Percentiles rank a stretch among this genome's conserved stretches.
Conservation (phyloP, 2,329 filamentous ascomycete species). For the Penicillium sp. region DNA sequence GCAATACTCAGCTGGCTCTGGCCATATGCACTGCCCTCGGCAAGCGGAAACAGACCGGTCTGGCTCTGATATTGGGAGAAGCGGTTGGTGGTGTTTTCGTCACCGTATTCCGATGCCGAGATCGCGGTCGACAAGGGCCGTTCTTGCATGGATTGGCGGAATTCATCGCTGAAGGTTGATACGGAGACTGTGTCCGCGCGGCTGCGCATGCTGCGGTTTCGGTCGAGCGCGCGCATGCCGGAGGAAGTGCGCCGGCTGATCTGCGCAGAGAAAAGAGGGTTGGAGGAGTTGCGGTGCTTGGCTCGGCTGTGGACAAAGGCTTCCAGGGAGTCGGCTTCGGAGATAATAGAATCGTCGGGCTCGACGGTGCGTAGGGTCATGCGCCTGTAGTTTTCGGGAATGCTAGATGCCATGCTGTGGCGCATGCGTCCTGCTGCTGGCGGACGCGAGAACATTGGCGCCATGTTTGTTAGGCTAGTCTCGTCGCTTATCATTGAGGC, state of each 20-base stretch:
- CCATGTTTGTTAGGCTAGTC: conserved; percentile 33
- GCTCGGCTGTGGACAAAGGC: conserved; percentile 40
- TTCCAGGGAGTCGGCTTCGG: conserved; percentile 38
- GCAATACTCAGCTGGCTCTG: conserved; percentile 38
- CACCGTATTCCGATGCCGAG: conserved; percentile 37
- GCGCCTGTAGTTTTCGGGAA: conserved; percentile 27
- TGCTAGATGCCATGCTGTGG: conserved; percentile 29
- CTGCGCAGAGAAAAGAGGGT: conserved; percentile 39
- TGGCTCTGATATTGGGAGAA: conserved; percentile 32
- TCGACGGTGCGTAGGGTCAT: conserved; percentile 33
- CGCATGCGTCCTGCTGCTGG: conserved; percentile 26
- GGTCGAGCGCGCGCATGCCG: conserved; percentile 33
- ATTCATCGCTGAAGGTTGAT: conserved; percentile 32
- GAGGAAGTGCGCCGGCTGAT: conserved; percentile 34
- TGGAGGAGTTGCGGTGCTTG: conserved; percentile 38
- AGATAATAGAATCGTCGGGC: conserved; percentile 30
- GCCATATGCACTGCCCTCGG: conserved; percentile 20
- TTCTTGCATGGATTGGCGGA: conserved; percentile 29
- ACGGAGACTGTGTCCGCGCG: conserved; percentile 36
- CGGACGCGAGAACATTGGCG: conserved; percentile 38
- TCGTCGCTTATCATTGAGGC: conserved; percentile 37
- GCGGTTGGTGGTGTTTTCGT: conserved; percentile 26
- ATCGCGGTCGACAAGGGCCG: conserved; percentile 35
- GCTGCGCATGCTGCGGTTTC: conserved; percentile 36
- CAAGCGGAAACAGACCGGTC: conserved; percentile 20